Evolutionary conservation across 2,329 filamentous ascomycete species (phyloP).

Genomic region (Talaromyces sp.): DNA sequence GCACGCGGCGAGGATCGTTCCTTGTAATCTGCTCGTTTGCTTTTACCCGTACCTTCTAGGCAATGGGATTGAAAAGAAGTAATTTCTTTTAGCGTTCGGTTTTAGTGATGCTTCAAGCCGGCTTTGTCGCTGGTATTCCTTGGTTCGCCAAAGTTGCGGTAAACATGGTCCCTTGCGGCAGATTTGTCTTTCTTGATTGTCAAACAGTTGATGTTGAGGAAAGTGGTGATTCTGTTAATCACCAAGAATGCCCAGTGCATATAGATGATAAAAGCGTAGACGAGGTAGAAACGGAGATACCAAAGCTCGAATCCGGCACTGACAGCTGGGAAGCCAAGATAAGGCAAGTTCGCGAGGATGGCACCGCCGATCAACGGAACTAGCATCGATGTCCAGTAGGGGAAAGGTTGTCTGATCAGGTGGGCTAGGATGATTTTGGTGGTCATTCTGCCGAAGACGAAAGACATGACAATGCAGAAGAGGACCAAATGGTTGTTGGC

Average conservation of each 20-base stretch:
- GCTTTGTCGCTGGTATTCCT: conserved; percentile 18
- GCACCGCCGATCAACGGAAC: conserved; percentile 83
- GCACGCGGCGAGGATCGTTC: not conserved
- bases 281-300: conserved; percentile 82
- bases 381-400: conserved; percentile 92
- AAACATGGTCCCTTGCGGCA: conserved; percentile 36
- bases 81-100: not conserved
- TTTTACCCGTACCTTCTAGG: not conserved
- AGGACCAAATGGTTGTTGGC: conserved; percentile 83
- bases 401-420: conserved; percentile 88
- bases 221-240: conserved; percentile 86
- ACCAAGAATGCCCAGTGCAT: conserved; percentile 91
- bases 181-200: conserved; percentile 62
- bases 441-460: conserved; percentile 96
- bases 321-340: conserved; percentile 67
- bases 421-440: conserved; percentile 99
- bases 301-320: conserved; percentile 66
- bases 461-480: conserved; percentile 91
- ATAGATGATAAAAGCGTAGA: conserved; percentile 82
- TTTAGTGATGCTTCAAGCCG: conserved; percentile 20
- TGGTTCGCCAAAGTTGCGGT: conserved; percentile 36
- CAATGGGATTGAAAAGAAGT: not conserved
- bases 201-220: conserved; percentile 88
- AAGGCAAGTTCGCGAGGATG: conserved; percentile 76
- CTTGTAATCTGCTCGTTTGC: not conserved